A percentile compares a stretch with the other conserved stretches of the same genome.
phyloP scores from a whole-genome alignment of 768 basidiomycete genomes.

The Antrodiella citrinella region DNA sequence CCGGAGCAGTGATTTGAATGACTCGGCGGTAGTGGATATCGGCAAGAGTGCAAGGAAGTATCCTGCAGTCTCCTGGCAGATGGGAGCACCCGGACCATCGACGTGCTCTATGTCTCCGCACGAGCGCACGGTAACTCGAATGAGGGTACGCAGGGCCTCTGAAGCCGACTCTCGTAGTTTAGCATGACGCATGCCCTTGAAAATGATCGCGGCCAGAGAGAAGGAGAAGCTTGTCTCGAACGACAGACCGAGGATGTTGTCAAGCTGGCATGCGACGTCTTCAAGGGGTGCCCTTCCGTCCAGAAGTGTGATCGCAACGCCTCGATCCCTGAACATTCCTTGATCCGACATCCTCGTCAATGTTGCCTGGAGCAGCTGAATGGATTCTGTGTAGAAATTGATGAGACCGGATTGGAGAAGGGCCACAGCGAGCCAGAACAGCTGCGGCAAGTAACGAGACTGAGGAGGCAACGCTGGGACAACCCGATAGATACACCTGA shows the following conservation, averaged over 20 bases:
- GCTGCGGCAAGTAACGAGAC: slow-evolving; percentile 62
- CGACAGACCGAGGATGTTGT: slow-evolving; percentile 62
- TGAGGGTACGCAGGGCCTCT: slow-evolving; percentile 50
- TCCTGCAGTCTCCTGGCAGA: slow-evolving; percentile 56
- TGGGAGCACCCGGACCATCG: slow-evolving; percentile 26
- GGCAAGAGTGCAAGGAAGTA: slow-evolving; percentile 78
- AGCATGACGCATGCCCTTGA: slow-evolving; percentile 77
- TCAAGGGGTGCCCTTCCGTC: slow-evolving; percentile 58
- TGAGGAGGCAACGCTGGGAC: slow-evolving; percentile 60
- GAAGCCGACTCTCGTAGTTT: slow-evolving; percentile 55
- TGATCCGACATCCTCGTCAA: slow-evolving; percentile 57
- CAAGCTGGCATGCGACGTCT: slow-evolving; percentile 63
- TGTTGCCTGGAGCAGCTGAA: slow-evolving; percentile 55
- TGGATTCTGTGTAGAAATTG: slow-evolving; percentile 61
- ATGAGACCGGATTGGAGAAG: slow-evolving; percentile 73
- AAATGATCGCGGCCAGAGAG: slow-evolving; percentile 72
- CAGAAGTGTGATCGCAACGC: slow-evolving; percentile 51
- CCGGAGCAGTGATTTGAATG: slow-evolving; percentile 53
- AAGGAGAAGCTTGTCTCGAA: slow-evolving; percentile 79
- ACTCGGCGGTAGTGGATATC: slow-evolving; percentile 45
- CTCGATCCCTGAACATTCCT: slow-evolving; percentile 44
- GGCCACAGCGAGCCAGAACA: slow-evolving; percentile 87
- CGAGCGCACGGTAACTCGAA: slow-evolving; percentile 46
- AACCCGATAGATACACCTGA: slow-evolving; percentile 75
- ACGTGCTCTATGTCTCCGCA: slow-evolving; percentile 14